Conservation (phyloP, 352 stramenopile species). For the Phytophthora macrochlamydospora region DNA sequence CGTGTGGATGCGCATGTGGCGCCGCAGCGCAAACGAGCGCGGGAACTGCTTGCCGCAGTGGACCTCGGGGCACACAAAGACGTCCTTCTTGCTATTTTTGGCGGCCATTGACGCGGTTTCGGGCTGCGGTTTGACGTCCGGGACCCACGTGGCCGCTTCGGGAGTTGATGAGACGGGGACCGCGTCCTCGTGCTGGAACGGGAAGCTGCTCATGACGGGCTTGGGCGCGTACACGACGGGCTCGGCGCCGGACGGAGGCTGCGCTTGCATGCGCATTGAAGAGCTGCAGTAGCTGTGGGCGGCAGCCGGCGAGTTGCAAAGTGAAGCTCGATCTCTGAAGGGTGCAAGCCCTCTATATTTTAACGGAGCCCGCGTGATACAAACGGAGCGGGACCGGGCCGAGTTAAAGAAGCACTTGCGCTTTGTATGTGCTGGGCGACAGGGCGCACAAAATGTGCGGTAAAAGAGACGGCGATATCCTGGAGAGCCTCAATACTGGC, state of each 20-base stretch:
- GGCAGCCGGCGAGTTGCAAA: conserved; percentile 25
- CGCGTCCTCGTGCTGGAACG: not conserved
- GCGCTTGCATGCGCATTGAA: conserved; percentile 50
- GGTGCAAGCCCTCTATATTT: not conserved
- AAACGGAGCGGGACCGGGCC: too few species aligned
- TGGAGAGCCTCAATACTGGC: too few species aligned
- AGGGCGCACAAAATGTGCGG: too few species aligned
- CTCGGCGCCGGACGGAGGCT: conserved; percentile 18
- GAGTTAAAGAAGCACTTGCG: too few species aligned
- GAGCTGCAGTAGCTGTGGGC: conserved; percentile 13
- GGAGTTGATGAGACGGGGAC: not conserved
- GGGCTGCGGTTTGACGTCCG: conserved; percentile 2
- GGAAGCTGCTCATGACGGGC: not conserved
- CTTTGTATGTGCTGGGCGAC: too few species aligned
- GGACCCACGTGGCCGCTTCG: not conserved
- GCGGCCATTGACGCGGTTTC: not conserved
- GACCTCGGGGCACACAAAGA: conserved; percentile 12
- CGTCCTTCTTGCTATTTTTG: conserved; percentile 19
- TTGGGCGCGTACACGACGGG: conserved; percentile 37
- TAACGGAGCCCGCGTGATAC: not conserved
- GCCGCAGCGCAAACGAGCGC: conserved; percentile 78
- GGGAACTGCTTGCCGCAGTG: conserved; percentile 89
- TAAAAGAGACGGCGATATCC: too few species aligned
- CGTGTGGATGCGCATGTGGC: conserved; percentile 87
- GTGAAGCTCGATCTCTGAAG: conserved; percentile 14